These are phyloP conservation scores for Citrus australasica DNA, from an alignment of 345 rosid species.

Conservation along the genomic window DNA sequence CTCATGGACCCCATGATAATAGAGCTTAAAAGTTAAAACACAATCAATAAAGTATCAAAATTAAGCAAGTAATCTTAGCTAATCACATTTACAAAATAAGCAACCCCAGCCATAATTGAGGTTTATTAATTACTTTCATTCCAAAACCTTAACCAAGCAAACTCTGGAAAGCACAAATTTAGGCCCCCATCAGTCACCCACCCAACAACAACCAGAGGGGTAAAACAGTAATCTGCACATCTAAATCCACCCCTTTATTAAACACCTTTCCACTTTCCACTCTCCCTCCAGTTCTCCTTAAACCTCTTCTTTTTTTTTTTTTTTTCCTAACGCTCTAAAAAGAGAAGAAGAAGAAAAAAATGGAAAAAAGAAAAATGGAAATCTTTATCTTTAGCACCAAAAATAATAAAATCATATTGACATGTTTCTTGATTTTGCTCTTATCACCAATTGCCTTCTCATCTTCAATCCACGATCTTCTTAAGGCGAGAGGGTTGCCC, in stretches of 20 bases:
- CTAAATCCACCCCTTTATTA: neutral
- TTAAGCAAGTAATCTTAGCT: neutral
- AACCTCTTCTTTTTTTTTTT: neutral
- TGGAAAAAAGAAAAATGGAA: constrained; percentile 18
- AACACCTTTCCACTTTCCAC: constrained; percentile 30
- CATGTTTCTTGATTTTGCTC: constrained; percentile 17
- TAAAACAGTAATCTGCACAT: constrained; percentile 18
- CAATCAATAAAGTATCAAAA: neutral
- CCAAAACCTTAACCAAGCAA: constrained; percentile 22
- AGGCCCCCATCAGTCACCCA: no score
- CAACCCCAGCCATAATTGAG: constrained; percentile 14
- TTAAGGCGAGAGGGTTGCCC: constrained; percentile 73
- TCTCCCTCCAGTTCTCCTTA: constrained; percentile 6
- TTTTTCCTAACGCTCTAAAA: neutral
- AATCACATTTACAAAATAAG: neutral
- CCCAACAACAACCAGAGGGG: constrained; percentile 24
- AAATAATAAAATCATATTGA: neutral
- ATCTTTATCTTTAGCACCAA: constrained; percentile 18
- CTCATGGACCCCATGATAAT: neutral
- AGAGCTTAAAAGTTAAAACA: neutral
- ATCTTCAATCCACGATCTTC: constrained; percentile 68
- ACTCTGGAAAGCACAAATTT: no score
- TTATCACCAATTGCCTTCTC: neutral
- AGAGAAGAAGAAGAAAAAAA: neutral
- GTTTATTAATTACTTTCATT: constrained; percentile 32